Evolutionary conservation across 495 filamentous ascomycete species (phyloP).

Genomic region (Niebla homalea): DNA sequence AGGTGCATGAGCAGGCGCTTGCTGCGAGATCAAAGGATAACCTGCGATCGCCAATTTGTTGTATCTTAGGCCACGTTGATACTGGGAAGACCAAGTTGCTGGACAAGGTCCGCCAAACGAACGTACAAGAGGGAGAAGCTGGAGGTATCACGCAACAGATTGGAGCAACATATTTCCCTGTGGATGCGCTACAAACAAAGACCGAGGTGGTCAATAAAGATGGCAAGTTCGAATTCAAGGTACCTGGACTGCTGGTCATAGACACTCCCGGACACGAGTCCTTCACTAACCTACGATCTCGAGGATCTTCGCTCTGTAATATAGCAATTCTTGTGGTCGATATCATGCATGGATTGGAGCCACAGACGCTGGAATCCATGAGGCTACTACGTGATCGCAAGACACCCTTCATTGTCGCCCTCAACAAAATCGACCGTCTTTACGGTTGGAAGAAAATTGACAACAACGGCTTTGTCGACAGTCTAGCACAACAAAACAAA

Average conservation of each 20-base stretch:
- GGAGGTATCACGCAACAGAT: conserved; percentile 99
- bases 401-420: conserved; percentile 95
- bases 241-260: conserved; percentile 92
- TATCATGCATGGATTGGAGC: conserved; percentile 99
- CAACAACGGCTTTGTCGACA: conserved; percentile 96
- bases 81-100: conserved; percentile 98
- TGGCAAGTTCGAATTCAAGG: conserved; percentile 87
- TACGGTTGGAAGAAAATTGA: conserved; percentile 96
- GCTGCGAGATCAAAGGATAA: conserved; percentile 87
- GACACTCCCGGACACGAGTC: conserved; percentile 99
- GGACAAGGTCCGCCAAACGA: conserved; percentile 97
- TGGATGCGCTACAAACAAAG: conserved; percentile 83
- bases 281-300: conserved; percentile 92
- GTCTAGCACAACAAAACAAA: conserved; percentile 79
- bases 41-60: conserved; percentile 95
- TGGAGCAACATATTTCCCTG: conserved; percentile 98
- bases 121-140: conserved; percentile 98
- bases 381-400: conserved; percentile 79
- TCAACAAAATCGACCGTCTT: conserved; percentile 99
- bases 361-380: conserved; percentile 97
- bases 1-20: conserved; percentile 79
- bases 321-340: conserved; percentile 98
- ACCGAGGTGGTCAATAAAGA: conserved; percentile 87
- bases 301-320: conserved; percentile 96
- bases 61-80: conserved; percentile 99